Evolutionary conservation across 306 rosid species (phyloP), one percentile per base, ranked within the genome.

Genomic region (Oxytropis ochrocephala): DNA sequence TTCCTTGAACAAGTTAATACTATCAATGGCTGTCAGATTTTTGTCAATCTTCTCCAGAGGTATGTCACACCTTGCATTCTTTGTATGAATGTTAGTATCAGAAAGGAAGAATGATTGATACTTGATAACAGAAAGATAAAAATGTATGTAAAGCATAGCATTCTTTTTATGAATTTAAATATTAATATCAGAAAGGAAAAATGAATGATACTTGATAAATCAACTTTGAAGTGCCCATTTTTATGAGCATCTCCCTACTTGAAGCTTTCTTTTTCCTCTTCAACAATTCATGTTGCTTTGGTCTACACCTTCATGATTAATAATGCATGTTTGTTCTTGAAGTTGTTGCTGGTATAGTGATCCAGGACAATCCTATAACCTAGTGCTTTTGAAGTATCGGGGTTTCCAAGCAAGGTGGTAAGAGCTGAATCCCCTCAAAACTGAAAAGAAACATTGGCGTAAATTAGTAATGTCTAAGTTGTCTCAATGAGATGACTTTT

Each of bases 11-110:
- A 90, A 81, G 95, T 88, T 73, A 78, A 87, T 82, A 60, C 69
- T 30, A 57, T 88, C 14, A 83, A 93, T 76, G 98, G 97, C 67
- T 88, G 95, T 76, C 95, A 84, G 62, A 73, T 94, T 77, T 94
- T 94, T 85, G 90, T 85, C 84, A 94, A 94, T 85, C 97, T 94
- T 79, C 97, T 94, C 77, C 96, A 84, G 80, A 86, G 97, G 98
- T 94, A 79, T 70, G 85, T 59, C 14, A 58, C 19, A 13, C 72
- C 43, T 63, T 8, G n/a, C 56, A 69, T 74, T 73, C 66, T 77
- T 57, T 21, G 24, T 21, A 5, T 65, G 54, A 63, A 53, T 52
- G 70, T 24, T 61, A 32, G 16, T 61, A 14, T 30, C 50, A 2
- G 8, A 64, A 44, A 55, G 13, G 46, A 48, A 71, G 14, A 44